Conservation (phyloP, 371 early-diverging fungal genomes). For the Apophysomyces elegans region DNA sequence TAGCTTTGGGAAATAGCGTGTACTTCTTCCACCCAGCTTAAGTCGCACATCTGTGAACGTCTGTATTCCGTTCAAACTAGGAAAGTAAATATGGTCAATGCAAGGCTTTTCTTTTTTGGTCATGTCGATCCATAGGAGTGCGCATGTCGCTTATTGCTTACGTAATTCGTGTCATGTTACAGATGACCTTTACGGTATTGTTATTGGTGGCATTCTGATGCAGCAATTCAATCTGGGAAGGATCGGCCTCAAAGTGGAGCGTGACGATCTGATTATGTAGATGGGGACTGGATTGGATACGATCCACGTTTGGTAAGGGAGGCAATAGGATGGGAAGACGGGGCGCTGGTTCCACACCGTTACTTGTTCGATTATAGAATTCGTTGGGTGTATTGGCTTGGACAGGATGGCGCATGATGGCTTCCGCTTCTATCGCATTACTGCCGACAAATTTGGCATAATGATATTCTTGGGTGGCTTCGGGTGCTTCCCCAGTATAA, state of each 20-base stretch:
- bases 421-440: constrained; percentile 4
- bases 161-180: constrained; percentile 25
- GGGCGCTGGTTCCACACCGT: neutral
- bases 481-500: constrained; percentile 23
- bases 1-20: constrained; percentile 20
- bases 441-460: constrained; percentile 10
- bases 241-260: constrained; percentile 22
- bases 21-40: constrained; percentile 18
- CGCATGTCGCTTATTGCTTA: neutral
- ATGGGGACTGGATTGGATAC: constrained; percentile 24
- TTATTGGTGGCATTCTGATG: constrained; percentile 14
- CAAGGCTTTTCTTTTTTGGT: too few species aligned
- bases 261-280: constrained; percentile 22
- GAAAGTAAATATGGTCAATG: neutral
- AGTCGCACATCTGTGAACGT: constrained; percentile 15
- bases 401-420: constrained; percentile 17
- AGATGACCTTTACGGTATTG: neutral
- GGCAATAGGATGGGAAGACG: constrained; percentile 16
- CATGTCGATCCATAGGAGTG: too few species aligned
- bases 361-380: constrained; percentile 24
- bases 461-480: constrained; percentile 10
- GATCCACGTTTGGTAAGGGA: constrained; percentile 22
- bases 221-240: constrained; percentile 21
- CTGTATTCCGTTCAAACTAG: constrained; percentile 25
- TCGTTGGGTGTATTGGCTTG: constrained; percentile 20